A percentile compares a stretch with the other conserved stretches of the same genome.
phyloP scores from a whole-genome alignment of 2,329 filamentous ascomycete genomes.

The Fusarium hainanense region DNA sequence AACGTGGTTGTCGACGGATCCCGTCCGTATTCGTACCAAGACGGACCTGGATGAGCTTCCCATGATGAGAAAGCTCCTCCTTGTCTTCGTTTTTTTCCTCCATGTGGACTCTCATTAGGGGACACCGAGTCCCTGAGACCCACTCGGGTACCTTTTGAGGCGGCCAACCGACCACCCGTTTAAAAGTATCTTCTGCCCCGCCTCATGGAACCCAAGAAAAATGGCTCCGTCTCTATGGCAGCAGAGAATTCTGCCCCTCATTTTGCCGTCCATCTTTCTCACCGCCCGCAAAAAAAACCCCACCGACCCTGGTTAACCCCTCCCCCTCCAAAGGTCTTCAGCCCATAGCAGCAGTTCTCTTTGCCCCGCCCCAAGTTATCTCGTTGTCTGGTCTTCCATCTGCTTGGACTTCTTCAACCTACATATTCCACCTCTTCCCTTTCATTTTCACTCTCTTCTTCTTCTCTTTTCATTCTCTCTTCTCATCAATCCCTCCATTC shows the following conservation, averaged over 20 bases:
- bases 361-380: constrained; percentile 44
- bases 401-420: constrained; percentile 29
- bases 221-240: constrained; percentile 29
- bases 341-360: constrained; percentile 20
- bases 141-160: constrained; percentile 31
- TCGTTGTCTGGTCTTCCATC: constrained; percentile 28
- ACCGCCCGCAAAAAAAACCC: constrained; percentile 42
- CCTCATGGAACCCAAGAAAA: constrained; percentile 15
- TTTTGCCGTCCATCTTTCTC: constrained; percentile 41
- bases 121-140: constrained; percentile 31
- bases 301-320: constrained; percentile 28
- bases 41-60: constrained; percentile 26
- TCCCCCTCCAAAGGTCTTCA: constrained; percentile 34
- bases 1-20: constrained; percentile 38
- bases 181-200: constrained; percentile 36
- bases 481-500: constrained; percentile 39
- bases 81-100: constrained; percentile 17
- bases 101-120: constrained; percentile 18
- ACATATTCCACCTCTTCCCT: constrained; percentile 39
- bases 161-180: constrained; percentile 19
- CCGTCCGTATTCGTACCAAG: constrained; percentile 38
- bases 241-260: constrained; percentile 48
- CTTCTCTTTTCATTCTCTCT: constrained; percentile 38
- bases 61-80: constrained; percentile 33
- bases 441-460: constrained; percentile 28